Base-by-base conservation (phyloP, 129 eudicot species). In the Daucus carota region DNA sequence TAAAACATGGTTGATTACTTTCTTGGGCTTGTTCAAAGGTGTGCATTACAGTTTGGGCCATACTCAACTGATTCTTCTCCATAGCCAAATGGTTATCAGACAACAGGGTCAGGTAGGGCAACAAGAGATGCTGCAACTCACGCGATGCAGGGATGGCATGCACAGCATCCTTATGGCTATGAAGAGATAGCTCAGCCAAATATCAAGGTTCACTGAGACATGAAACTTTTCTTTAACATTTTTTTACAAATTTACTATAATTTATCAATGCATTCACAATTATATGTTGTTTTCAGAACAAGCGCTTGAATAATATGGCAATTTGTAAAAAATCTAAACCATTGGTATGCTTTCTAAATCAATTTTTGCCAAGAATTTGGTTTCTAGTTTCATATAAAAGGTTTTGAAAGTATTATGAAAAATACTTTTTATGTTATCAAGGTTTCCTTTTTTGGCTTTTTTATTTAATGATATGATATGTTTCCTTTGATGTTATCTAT, bases 101-200 rank as follows among this genome's bases (percentile, higher is more conserved):
- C 90, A 46, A 74, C 98, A 28, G 92, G 96, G 73, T 86, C 96
- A 32, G 98, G 96, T 68, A 90, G 96, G 85, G 94, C 90, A 46
- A 80, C 92, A 44, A 90, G 96, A 83, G 98, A 92, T 79, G 82
- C 98, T 83, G 96, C 98, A 63, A 88, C 93, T 82, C 96, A 96
- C 78, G 93, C 98, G 72, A 92, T 90, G 96, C 96, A 92, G 81
- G 92, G 96, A 48, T 92, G 98, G 98, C 96, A 92, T 77, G 85
- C 80, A 57, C 97, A 89, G 62, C 92, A 96, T 41, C 88, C 81
- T 48, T 78, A 74, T 63, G 90, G 87, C 52, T 75, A 72, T 65
- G 90, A 89, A 54, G 98, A 92, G 89, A 96, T 90, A 75, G 84
- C 93, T 78, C 82, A 86, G 69, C 86, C 82, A n/a, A 40, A 84